Evolutionary conservation across 768 basidiomycete genomes (phyloP), one percentile per base, ranked within the genome.

Genomic region (Pleurotus giganteus): DNA sequence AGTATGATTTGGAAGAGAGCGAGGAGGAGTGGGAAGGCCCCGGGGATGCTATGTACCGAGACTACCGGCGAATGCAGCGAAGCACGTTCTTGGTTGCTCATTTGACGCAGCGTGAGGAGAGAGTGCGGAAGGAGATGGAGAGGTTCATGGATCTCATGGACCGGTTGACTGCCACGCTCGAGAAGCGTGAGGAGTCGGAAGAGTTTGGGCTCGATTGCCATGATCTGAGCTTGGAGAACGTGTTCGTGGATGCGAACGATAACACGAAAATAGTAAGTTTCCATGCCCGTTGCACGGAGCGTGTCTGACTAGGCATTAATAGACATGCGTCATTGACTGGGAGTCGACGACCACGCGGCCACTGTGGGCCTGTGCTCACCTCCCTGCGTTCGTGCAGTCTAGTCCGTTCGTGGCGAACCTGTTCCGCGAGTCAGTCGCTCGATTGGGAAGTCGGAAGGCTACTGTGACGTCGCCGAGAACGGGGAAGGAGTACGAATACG

Each of bases 321-420:
- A 94, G 91, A 89, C 89, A 1, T 89, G 89, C 62, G 81, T 94
- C 55, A 93, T 94, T 37, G 91, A 94, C 61, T 92, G 89, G 91
- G 91, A 94, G 66, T 89, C 91, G 13, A 92, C 91, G n/a, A 90
- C 89, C 9, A 90, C 85, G 7, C 79, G 91, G 12, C 91, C 91
- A 3, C 77, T 94, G 17, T 93, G 90, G 90, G 86, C 88, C 17
- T 86, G 84, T 56, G 89, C 91, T 0, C 91, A 94, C 63, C 75
- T 91, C 2, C 91, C 91, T 0, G 80, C 88, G 0, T 90, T 91
- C 66, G 78, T 90, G 19, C 87, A 88, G 60, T 82, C 83, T n/a
- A 88, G 85, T 56, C 82, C 86, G 0, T 90, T 91, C 73, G 83
- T 86, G 2, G 78, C 81, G 1, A 82, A 80, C 62, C 74, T 90